A percentile compares a stretch with the other conserved stretches of the same genome.
Conservation (phyloP, 2,329 filamentous ascomycete species). For the Herpotrichia juniperi region DNA sequence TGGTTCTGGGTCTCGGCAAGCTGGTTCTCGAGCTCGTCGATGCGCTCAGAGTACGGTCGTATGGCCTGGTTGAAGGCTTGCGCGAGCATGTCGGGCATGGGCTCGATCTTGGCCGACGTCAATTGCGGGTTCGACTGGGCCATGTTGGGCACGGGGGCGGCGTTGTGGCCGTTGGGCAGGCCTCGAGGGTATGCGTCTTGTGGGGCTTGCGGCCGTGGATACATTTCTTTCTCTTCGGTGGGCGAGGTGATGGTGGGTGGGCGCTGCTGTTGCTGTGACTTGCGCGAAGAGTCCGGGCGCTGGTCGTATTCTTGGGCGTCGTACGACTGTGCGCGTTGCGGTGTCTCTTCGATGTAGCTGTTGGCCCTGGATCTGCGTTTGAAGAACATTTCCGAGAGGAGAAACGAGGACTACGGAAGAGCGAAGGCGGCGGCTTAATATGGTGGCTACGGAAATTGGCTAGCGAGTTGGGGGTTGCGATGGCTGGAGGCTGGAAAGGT, state of each 20-base stretch:
- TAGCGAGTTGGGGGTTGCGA: conserved; percentile 19
- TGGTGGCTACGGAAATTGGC: conserved; percentile 12
- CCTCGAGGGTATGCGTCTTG: conserved; percentile 39
- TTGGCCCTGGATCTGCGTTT: conserved; percentile 55
- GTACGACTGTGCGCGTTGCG: conserved; percentile 47
- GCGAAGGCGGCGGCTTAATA: conserved; percentile 30
- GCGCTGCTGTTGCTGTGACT: conserved; percentile 25
- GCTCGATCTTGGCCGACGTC: conserved; percentile 40
- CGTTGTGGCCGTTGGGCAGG: conserved; percentile 15
- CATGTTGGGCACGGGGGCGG: conserved; percentile 26
- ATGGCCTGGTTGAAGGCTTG: conserved; percentile 61
- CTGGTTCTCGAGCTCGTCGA: conserved; percentile 58
- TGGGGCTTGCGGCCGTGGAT: conserved; percentile 50
- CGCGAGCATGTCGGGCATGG: conserved; percentile 57
- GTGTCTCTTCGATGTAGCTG: conserved; percentile 56
- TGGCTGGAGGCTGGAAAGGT: conserved; percentile 17
- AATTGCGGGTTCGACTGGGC: conserved; percentile 31
- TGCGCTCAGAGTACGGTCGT: conserved; percentile 59
- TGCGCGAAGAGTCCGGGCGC: conserved; percentile 47
- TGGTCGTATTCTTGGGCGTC: conserved; percentile 50
- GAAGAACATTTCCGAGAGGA: conserved; percentile 53
- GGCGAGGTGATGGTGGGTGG: conserved; percentile 19
- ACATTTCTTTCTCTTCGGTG: conserved; percentile 49
- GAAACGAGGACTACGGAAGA: conserved; percentile 21
- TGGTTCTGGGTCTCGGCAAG: conserved; percentile 59